Conservation (phyloP, 1,284 basidiomycete genomes). For the Sparassis latifolia region DNA sequence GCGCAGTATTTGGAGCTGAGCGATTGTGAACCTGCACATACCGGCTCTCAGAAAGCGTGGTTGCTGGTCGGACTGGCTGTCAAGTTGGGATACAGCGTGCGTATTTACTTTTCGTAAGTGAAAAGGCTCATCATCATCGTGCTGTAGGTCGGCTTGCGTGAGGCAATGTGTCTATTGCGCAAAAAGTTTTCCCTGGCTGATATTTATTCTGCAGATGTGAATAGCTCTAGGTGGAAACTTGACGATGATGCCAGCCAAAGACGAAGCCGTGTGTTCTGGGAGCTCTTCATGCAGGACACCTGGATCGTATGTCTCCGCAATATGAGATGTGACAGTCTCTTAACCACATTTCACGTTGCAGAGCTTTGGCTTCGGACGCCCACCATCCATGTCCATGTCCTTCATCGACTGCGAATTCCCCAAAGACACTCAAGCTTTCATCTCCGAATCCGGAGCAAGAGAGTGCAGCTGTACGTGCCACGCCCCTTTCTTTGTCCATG, state of each 20-base stretch:
- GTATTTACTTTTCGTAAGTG: constrained; percentile 14
- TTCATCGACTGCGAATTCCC: constrained; percentile 55
- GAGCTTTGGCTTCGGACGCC: constrained; percentile 60
- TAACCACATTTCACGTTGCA: constrained; percentile 16
- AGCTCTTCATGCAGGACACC: constrained; percentile 51
- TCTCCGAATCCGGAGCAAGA: constrained; percentile 27
- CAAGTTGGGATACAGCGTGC: constrained; percentile 50
- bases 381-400: constrained; percentile 44
- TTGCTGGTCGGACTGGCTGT: constrained; percentile 50
- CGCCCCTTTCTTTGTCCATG: too few relatives aligned
- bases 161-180: constrained; percentile 11
- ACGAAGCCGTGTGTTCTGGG: constrained; percentile 58
- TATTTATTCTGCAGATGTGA: constrained; percentile 42
- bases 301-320: constrained; percentile 39
- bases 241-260: constrained; percentile 36
- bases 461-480: constrained; percentile 43
- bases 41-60: constrained; percentile 44
- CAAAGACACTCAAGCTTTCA: constrained; percentile 33
- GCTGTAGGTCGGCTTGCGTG: constrained; percentile 60
- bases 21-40: constrained; percentile 37
- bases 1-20: constrained; percentile 52
- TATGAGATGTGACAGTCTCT: background rate
- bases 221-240: constrained; percentile 52
- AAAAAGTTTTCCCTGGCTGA: background rate
- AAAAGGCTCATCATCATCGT: background rate